Evolutionary conservation across 2,329 filamentous ascomycete genomes (phyloP).

Genomic region (Aspergillus brasiliensis): DNA sequence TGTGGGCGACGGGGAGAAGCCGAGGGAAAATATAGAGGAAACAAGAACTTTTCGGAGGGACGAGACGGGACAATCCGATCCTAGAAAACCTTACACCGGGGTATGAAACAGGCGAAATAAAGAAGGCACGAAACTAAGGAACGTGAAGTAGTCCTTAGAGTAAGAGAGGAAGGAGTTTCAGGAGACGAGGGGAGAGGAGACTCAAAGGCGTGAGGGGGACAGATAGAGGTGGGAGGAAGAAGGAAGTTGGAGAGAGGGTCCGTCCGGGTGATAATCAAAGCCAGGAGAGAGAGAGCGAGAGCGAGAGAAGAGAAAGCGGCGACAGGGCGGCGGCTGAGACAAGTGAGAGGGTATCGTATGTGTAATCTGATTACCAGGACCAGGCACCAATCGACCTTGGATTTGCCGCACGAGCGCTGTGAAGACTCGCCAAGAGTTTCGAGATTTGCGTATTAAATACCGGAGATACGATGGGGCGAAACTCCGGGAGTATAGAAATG

Average conservation of each 20-base stretch:
- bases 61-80: constrained; percentile 14
- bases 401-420: neutral
- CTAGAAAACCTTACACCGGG: neutral
- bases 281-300: neutral
- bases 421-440: constrained; percentile 15
- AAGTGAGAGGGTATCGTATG: neutral
- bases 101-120: constrained; percentile 8
- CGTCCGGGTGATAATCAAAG: constrained; percentile 12
- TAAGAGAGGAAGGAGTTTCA: constrained; percentile 9
- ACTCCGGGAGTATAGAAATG: constrained; percentile 8
- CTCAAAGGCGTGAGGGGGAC: constrained; percentile 12
- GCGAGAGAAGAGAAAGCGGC: constrained; percentile 6
- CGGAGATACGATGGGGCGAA: constrained; percentile 23
- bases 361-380: constrained; percentile 18
- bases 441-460: constrained; percentile 17
- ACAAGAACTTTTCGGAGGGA: constrained; percentile 23
- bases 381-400: constrained; percentile 18
- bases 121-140: constrained; percentile 15
- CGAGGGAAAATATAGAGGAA: constrained; percentile 15
- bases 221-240: constrained; percentile 18
- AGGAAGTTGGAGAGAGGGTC: constrained; percentile 20
- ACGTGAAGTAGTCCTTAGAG: constrained; percentile 11
- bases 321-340: constrained; percentile 3
- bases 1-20: neutral
- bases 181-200: constrained; percentile 14